Conservation (phyloP, 2,329 filamentous ascomycete species). For the Colletotrichum truncatum region DNA sequence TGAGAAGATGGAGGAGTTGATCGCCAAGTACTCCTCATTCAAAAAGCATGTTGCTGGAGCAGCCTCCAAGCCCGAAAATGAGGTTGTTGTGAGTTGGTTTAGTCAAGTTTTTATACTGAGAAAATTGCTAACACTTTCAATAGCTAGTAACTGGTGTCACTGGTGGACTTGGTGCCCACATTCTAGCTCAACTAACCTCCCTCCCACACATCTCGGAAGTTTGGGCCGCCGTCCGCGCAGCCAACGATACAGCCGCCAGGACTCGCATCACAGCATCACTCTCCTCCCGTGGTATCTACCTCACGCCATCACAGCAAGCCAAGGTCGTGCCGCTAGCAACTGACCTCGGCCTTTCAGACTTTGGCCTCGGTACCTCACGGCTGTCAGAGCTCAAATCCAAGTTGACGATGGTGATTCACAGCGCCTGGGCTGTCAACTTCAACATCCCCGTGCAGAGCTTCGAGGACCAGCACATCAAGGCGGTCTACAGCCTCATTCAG, state of each 20-base stretch:
- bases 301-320: constrained; percentile 30
- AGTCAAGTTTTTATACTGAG: background rate
- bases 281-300: constrained; percentile 39
- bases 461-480: constrained; percentile 38
- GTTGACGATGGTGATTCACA: constrained; percentile 37
- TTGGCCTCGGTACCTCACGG: constrained; percentile 45
- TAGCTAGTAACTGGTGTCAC: constrained; percentile 67
- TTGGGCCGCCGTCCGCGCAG: constrained; percentile 58
- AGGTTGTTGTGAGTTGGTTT: constrained; percentile 40
- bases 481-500: constrained; percentile 37
- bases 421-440: constrained; percentile 34
- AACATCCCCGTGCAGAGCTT: constrained; percentile 30
- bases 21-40: constrained; percentile 48
- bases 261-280: constrained; percentile 40
- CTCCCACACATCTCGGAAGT: constrained; percentile 63
- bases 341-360: constrained; percentile 48
- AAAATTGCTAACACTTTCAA: background rate
- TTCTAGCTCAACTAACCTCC: constrained; percentile 65
- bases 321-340: constrained; percentile 48
- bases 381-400: constrained; percentile 37
- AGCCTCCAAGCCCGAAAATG: constrained; percentile 33
- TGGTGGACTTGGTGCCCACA: constrained; percentile 67
- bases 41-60: constrained; percentile 33
- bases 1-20: constrained; percentile 41
- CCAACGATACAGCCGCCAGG: constrained; percentile 41